phyloP scores from a whole-genome alignment of 345 rosid genomes.

The Gossypium rotundifolium region DNA sequence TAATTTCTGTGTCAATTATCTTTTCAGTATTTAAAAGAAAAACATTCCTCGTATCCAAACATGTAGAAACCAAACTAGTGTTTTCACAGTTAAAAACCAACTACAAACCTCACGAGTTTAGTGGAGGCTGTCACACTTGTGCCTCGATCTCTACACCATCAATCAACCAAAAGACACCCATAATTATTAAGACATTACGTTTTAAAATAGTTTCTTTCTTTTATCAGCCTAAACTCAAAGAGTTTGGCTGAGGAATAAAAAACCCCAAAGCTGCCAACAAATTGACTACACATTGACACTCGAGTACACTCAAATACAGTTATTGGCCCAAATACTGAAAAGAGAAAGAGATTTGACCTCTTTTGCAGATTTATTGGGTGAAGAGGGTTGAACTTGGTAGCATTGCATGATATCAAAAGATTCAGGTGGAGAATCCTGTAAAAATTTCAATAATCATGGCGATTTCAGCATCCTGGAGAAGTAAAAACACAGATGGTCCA shows the following conservation, averaged over 20 bases:
- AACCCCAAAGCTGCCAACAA: background rate
- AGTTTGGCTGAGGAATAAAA: background rate
- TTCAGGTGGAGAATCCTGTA: background rate
- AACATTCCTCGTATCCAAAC: too few species aligned
- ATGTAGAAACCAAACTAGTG: too few species aligned
- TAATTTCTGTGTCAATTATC: too few species aligned
- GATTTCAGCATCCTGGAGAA: background rate
- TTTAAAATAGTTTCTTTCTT: too few species aligned
- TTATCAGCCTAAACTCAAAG: background rate
- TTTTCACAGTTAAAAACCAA: too few species aligned
- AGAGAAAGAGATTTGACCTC: background rate
- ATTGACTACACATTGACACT: conserved; percentile 2
- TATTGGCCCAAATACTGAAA: background rate
- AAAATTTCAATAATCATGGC: background rate
- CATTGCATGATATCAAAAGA: background rate
- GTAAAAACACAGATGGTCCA: conserved; percentile 5
- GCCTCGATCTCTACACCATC: too few species aligned
- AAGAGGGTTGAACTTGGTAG: background rate
- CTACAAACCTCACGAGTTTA: too few species aligned
- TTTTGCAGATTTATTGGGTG: conserved; percentile 2
- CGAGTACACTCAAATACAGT: background rate
- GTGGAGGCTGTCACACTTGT: too few species aligned
- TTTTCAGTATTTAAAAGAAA: too few species aligned
- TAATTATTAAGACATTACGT: too few species aligned
- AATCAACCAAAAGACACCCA: too few species aligned